These are phyloP conservation scores for Boletus tylopilopsis DNA, from an alignment of 768 basidiomycete species.

Conservation along the genomic window DNA sequence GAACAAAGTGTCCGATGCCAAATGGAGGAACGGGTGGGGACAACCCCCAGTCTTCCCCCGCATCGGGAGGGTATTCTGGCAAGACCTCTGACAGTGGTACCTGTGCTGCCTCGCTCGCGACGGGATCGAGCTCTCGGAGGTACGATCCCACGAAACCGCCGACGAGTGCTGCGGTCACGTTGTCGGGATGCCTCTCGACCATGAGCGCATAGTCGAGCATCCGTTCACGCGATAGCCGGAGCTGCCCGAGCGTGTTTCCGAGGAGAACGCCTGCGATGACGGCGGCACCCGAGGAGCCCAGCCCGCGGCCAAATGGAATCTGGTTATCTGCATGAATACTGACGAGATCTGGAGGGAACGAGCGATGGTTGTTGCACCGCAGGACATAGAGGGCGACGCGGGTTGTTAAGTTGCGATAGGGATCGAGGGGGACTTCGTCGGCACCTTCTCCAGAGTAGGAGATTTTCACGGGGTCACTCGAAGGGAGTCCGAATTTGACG, in stretches of 20 bases:
- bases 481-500: slow-evolving; percentile 43
- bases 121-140: slow-evolving; percentile 81
- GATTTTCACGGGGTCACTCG: slow-evolving; percentile 56
- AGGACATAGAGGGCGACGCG: slow-evolving; percentile 97
- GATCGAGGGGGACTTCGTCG: slow-evolving; percentile 84
- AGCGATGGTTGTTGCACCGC: slow-evolving; percentile 74
- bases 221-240: slow-evolving; percentile 64
- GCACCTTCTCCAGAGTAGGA: slow-evolving; percentile 88
- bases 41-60: slow-evolving; percentile 86
- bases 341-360: slow-evolving; percentile 70
- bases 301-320: slow-evolving; percentile 96
- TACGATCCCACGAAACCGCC: slow-evolving; percentile 98
- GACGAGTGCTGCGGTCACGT: slow-evolving; percentile 94
- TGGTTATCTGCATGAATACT: slow-evolving; percentile 80
- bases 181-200: slow-evolving; percentile 99
- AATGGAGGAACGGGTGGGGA: slow-evolving; percentile 82
- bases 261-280: slow-evolving; percentile 96
- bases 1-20: slow-evolving; percentile 93
- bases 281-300: slow-evolving; percentile 98
- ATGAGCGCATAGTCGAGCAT: slow-evolving; percentile 95
- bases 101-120: slow-evolving; percentile 76
- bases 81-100: slow-evolving; percentile 95
- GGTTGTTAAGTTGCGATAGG: slow-evolving; percentile 96
- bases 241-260: slow-evolving; percentile 74
- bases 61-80: slow-evolving; percentile 93